phyloP scores from a whole-genome alignment of 805 yeast species.

The Zygosaccharomyces bailii region DNA sequence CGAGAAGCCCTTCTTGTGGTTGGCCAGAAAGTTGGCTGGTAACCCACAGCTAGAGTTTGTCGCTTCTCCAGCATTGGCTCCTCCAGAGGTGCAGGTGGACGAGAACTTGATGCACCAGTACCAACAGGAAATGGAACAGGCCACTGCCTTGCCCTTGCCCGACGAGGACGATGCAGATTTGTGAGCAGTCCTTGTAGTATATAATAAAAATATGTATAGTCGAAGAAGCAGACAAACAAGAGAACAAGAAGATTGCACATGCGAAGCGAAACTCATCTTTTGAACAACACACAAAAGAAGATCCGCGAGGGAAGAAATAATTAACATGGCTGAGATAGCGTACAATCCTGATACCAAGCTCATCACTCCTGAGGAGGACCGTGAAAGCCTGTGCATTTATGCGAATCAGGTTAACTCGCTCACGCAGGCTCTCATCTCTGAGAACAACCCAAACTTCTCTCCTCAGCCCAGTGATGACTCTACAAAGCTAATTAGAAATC shows the following conservation, averaged over 20 bases:
- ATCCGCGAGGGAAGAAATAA: background rate
- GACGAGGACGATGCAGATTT: constrained; percentile 99
- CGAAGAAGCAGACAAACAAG: too few relatives aligned
- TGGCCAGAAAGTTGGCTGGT: constrained; percentile 98
- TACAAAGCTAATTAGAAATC: constrained; percentile 54
- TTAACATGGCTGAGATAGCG: constrained; percentile 5
- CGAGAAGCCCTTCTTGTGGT: constrained; percentile 99
- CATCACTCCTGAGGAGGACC: constrained; percentile 15
- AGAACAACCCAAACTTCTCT: constrained; percentile 50
- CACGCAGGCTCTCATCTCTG: constrained; percentile 33
- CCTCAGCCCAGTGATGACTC: constrained; percentile 52
- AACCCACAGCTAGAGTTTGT: constrained; percentile 97
- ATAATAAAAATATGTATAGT: constrained; percentile 2
- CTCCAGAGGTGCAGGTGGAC: constrained; percentile 98
- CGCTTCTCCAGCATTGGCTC: constrained; percentile 98
- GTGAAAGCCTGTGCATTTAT: constrained; percentile 17
- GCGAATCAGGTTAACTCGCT: constrained; percentile 37
- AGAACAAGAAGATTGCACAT: background rate
- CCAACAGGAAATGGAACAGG: constrained; percentile 99
- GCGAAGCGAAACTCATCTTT: too few relatives aligned
- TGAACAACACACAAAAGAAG: background rate
- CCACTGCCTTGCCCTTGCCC: constrained; percentile 98
- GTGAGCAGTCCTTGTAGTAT: constrained; percentile 33
- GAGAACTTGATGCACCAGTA: constrained; percentile 95
- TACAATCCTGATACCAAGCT: constrained; percentile 34